These are phyloP conservation scores for Daedaleopsis nitida DNA, from an alignment of 768 basidiomycete genomes.

Conservation along the genomic window DNA sequence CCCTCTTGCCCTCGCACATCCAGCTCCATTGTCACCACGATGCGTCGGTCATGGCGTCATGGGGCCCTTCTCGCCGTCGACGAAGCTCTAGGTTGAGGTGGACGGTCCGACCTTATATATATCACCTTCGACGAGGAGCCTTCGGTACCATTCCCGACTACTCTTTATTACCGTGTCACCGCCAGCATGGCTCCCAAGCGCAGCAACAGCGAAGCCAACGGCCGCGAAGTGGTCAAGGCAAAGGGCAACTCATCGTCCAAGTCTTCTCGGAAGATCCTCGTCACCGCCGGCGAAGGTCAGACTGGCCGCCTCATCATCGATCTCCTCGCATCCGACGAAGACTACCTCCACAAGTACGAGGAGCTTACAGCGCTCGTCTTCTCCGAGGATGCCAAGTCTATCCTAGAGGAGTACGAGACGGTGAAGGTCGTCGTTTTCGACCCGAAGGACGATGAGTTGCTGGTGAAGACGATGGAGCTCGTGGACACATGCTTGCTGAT, in stretches of 20 bases:
- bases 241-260: conserved; percentile 3
- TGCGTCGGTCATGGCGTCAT: neutral
- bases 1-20: neutral
- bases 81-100: neutral
- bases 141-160: neutral
- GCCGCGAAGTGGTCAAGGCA: neutral
- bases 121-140: neutral
- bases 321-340: conserved; percentile 28
- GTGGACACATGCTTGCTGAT: conserved; percentile 30
- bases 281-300: conserved; percentile 36
- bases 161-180: neutral
- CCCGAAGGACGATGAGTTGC: conserved; percentile 19
- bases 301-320: conserved; percentile 33
- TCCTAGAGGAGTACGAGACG: conserved; percentile 19
- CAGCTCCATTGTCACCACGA: neutral
- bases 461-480: conserved; percentile 20
- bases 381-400: conserved; percentile 19
- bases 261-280: conserved; percentile 27
- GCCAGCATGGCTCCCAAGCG: conserved; percentile 18
- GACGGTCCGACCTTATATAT: neutral
- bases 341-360: conserved; percentile 23
- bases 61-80: too few relatives aligned
- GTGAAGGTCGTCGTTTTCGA: conserved; percentile 22
- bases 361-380: conserved; percentile 27
- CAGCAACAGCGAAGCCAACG: neutral